Conservation (phyloP, 495 filamentous ascomycete species). For the Trypethelium eluteriae region DNA sequence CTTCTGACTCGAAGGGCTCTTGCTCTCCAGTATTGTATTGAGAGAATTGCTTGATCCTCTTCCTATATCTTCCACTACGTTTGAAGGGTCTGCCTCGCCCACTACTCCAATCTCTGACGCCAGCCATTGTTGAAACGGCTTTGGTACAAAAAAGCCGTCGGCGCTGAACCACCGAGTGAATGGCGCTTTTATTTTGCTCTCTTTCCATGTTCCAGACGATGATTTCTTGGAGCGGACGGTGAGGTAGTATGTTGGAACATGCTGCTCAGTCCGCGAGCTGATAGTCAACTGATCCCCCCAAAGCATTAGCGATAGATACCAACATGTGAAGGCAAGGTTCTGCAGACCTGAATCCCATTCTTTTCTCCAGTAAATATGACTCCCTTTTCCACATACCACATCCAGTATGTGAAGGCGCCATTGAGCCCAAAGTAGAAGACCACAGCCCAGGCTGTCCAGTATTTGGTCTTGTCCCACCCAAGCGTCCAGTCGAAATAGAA, state of each 20-base stretch:
- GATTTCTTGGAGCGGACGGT: constrained; percentile 47
- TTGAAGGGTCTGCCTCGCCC: constrained; percentile 58
- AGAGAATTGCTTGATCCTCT: constrained; percentile 17
- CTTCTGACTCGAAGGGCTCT: neutral
- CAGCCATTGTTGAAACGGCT: constrained; percentile 77
- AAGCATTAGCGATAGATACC: constrained; percentile 18
- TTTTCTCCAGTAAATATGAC: constrained; percentile 67
- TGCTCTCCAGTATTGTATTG: neutral
- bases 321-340: constrained; percentile 7
- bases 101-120: constrained; percentile 61
- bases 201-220: constrained; percentile 33
- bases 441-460: constrained; percentile 67
- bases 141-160: constrained; percentile 70
- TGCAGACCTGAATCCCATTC: constrained; percentile 44
- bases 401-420: constrained; percentile 71
- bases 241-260: constrained; percentile 69
- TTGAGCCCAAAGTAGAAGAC: constrained; percentile 74
- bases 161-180: constrained; percentile 85
- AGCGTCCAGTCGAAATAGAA: constrained; percentile 88
- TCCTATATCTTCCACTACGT: constrained; percentile 34
- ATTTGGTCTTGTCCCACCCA: constrained; percentile 77
- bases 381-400: constrained; percentile 74
- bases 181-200: constrained; percentile 51
- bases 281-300: constrained; percentile 37
- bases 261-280: constrained; percentile 61